Evolutionary conservation across 2,329 filamentous ascomycete species (phyloP), one percentile per base, ranked within the genome.

Genomic region (Cladophialophora psammophila): DNA sequence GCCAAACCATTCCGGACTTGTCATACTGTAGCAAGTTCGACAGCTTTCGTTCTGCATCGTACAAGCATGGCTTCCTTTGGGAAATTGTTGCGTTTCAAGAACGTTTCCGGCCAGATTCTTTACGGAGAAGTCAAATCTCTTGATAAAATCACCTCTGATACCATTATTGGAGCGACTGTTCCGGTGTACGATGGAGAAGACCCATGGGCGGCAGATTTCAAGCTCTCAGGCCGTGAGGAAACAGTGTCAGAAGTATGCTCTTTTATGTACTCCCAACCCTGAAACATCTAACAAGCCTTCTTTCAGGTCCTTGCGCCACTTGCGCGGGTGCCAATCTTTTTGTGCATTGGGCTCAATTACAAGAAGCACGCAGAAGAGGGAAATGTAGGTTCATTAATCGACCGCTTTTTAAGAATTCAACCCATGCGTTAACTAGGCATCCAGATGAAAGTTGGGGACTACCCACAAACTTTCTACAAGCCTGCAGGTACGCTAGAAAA

Each of bases 371-470:
- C 52, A 9, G 38, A 18, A 20, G 60, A 63, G 34, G 48, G 54
- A 12, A 42, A 42, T 12, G 40, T 42, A n/a, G 40, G n/a, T 12
- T 42, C 10, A n/a, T n/a, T n/a, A 12, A 4, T n/a, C 4, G n/a
- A 42, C 40, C 4, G 12, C n/a, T n/a, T n/a, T 42, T 12, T 42
- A 12, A 42, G n/a, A 31, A n/a, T 56, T 31, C 53, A n/a, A 1
- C 3, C 40, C 15, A 5, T 52, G 26, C 15, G 7, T n/a, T 63
- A 60, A 32, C 60, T 52, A 1, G 20, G 26, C 20, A 34, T 63
- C 20, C 79, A 80, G 67, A 73, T 75, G 69, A 80, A 80, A 71
- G 78, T 77, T 0, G 70, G 75, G 6, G 77, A 31, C 26, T 2
- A 26, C 26, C 26, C 26, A 26, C 26, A 26, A 26, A 26, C 26